Evolutionary conservation across 202 grass and related monocot genomes (phyloP), one percentile per base, ranked within the genome.

Genomic region (Digitaria exilis): DNA sequence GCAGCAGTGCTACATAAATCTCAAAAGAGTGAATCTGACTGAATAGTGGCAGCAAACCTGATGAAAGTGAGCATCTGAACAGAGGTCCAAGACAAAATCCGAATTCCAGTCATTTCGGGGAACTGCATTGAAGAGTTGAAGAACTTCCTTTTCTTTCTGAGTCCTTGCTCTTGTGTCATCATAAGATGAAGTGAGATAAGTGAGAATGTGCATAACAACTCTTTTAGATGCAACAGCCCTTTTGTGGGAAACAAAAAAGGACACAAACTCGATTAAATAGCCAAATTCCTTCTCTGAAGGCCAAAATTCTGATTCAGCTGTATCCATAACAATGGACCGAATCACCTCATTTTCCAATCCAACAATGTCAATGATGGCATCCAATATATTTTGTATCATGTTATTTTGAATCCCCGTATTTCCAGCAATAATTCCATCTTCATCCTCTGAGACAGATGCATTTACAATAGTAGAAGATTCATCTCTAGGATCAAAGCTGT

Each of bases 101-200:
- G 87, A 94, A 77, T 93, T 95, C 96, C 95, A 98, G 29, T 91
- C 73, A 44, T 71, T 89, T 77, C 54, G 82, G 69, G 81, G 80
- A 77, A 91, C 76, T 43, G 80, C 91, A 67, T 81, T 88, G 72
- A 98, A 95, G 77, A 98, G 87, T 73, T 87, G 91, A 86, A 98
- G 84, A 65, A 98, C 91, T 81, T 95, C 82, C 58, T 86, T 91
- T 90, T 97, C 91, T 77, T 87, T 95, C 77, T 84, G 77, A 94
- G 68, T 76, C 75, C 70, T 32, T 71, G 75, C 52, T 46, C 35
- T 81, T 61, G 74, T 87, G 52, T 87, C 71, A 80, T 84, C 69
- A 81, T 65, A 42, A 70, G 67, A 80, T 11, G 80, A 92, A 28
- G 91, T 95, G 31, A 95, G 90, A 84, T 96, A 86, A 69, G 88